These are phyloP conservation scores for Cetraspora pellucida DNA, from an alignment of 192 early-diverging fungal genomes.

Conservation along the genomic window DNA sequence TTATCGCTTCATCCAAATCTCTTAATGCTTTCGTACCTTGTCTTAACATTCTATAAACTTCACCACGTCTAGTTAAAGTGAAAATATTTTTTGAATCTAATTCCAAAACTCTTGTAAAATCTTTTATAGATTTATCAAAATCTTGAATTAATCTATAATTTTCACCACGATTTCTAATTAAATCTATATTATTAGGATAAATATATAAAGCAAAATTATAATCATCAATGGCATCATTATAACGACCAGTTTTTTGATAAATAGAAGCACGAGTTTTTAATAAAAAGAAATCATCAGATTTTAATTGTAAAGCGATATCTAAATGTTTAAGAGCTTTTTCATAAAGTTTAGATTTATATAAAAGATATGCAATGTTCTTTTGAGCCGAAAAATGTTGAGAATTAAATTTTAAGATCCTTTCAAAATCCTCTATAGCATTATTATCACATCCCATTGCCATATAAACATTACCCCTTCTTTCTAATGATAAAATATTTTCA, in stretches of 20 bases:
- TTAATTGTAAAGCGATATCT: conserved; percentile 1
- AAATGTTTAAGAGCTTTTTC: conserved; percentile 5
- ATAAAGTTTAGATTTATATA: neutral
- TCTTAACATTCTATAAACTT: conserved; percentile 16
- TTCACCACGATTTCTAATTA: conserved; percentile 4
- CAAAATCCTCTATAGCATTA: conserved; percentile 29
- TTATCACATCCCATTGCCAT: neutral
- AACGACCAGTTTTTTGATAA: neutral
- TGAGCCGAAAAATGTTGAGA: neutral
- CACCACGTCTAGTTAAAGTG: conserved; percentile 3
- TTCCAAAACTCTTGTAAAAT: conserved; percentile 20
- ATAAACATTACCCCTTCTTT: conserved; percentile 2
- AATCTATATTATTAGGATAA: neutral
- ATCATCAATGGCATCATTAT: conserved; percentile 11
- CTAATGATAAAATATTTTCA: neutral
- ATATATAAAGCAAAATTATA: neutral
- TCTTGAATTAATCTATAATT: conserved; percentile 9
- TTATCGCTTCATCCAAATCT: conserved; percentile 28
- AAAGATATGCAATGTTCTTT: neutral
- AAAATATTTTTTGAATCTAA: conserved; percentile 6
- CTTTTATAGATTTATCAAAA: conserved; percentile 5
- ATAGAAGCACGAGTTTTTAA: conserved; percentile 1
- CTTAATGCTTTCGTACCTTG: neutral
- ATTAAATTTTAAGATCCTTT: conserved; percentile 1
- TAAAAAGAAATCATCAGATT: neutral